phyloP scores from a whole-genome alignment of 2,329 filamentous ascomycete species.

The Chrysoporthe deuterocubensis region DNA sequence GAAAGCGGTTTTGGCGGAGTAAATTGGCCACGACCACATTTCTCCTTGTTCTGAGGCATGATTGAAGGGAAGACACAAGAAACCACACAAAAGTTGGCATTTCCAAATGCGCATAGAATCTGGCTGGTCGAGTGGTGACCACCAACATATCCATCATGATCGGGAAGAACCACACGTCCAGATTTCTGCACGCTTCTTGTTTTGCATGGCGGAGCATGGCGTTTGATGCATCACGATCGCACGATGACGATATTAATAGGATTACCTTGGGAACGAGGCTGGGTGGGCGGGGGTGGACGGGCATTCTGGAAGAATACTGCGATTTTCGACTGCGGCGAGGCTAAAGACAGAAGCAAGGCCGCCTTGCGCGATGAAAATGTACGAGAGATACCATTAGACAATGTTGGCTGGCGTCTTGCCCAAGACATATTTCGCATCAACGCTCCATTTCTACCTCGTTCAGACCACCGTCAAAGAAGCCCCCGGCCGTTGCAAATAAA shows the following conservation, averaged over 20 bases:
- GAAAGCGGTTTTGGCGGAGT: background rate
- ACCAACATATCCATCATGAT: conserved; percentile 6
- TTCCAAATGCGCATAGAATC: conserved; percentile 16
- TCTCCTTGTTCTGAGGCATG: background rate
- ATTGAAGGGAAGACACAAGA: conserved; percentile 12
- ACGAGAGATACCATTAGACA: conserved; percentile 18
- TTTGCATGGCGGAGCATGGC: conserved; percentile 26
- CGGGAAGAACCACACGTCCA: background rate
- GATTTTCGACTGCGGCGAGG: conserved; percentile 1
- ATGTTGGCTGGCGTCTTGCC: conserved; percentile 6
- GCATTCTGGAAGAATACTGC: background rate
- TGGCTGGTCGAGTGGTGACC: conserved; percentile 22
- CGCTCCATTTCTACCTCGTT: background rate
- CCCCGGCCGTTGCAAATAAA: no score
- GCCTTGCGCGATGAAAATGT: background rate
- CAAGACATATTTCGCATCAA: background rate
- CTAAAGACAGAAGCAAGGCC: background rate
- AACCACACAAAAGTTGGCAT: conserved; percentile 16
- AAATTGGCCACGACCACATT: background rate
- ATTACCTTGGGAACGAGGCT: background rate
- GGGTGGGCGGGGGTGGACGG: background rate
- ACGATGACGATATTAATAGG: conserved; percentile 21
- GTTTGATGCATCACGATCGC: conserved; percentile 25
- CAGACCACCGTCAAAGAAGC: background rate
- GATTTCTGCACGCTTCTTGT: background rate